A percentile compares a stretch with the other conserved stretches of the same genome.
These are phyloP conservation scores for Cydonia oblonga DNA, from an alignment of 331 rosid genomes.

Conservation along the genomic window DNA sequence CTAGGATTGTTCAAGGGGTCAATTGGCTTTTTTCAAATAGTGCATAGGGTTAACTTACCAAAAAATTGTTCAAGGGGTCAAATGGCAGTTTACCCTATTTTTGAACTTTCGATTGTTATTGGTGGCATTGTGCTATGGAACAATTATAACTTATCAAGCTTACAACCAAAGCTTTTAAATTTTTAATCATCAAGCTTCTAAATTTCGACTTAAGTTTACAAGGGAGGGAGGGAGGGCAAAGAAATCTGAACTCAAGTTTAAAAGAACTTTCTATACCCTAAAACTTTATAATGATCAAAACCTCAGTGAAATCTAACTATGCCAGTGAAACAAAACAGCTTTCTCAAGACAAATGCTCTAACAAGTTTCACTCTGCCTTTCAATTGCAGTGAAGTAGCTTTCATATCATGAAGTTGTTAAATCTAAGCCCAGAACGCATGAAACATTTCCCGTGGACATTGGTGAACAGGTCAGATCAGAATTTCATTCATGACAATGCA, in stretches of 20 bases:
- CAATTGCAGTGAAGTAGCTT: background rate
- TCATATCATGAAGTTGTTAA: background rate
- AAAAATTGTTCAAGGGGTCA: too few relatives aligned
- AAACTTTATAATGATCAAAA: slow-evolving; percentile 15
- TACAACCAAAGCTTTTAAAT: background rate
- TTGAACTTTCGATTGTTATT: background rate
- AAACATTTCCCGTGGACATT: background rate
- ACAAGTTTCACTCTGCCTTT: background rate
- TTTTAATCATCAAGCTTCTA: background rate
- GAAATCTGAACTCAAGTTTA: background rate
- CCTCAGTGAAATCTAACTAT: background rate
- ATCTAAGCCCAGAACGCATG: background rate
- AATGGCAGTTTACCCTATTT: too few relatives aligned
- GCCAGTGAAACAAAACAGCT: background rate
- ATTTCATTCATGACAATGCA: slow-evolving; percentile 2
- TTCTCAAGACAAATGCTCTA: background rate
- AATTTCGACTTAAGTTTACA: background rate
- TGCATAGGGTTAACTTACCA: too few relatives aligned
- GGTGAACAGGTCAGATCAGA: background rate
- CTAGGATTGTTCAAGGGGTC: too few relatives aligned
- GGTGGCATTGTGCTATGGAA: background rate
- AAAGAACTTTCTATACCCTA: background rate
- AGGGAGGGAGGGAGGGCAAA: background rate
- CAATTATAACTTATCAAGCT: background rate
- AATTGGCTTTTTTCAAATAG: too few relatives aligned